Base-by-base conservation (phyloP, 23 red algal genomes). In the Agarophyton chilense region DNA sequence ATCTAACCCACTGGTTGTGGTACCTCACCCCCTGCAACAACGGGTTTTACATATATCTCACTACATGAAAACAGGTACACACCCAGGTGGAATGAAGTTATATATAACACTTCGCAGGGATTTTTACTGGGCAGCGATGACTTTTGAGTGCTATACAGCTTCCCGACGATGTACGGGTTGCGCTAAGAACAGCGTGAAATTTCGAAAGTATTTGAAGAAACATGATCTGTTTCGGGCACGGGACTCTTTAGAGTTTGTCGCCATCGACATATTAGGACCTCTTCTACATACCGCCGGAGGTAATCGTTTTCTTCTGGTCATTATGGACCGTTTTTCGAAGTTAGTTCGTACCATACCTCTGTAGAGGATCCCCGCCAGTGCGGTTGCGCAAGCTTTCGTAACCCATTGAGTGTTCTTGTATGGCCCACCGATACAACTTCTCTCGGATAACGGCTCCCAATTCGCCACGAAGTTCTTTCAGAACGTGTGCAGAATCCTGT, bases 251-350 rank as follows among this genome's bases (percentile, higher is more conserved):
- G 60, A 65, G 60, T 65, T 65, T 16, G 60, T 65, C 14, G 60
- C 60, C 29, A 65, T 65, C 60, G 60, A 65, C 60, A 65, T 65
- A 5, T 16, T 65, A 5, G 60, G 14, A 10, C 60, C 14, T 14
- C 7, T 65, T 10, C 34, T 38, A 34, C 5, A 6, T 6, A 65
- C 60, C 34, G 8, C 6, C 7, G 14, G 34, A 65, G 82, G 82
- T 16, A 52, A 72, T 45, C 32, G 34, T n/a, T 68, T 28, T 60
- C 74, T 90, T 35, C 73, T 81, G 26, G 86, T 90, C 9, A 81
- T 90, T 38, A 78, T 24, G n/a, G 72, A 80, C 40, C n/a, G 71
- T 31, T 79, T 78, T 67, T 57, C 68, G 53, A 90, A 90, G 74
- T 26, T 90, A 24, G 60, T 51, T n/a, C 86, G 72, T 8, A 67